Evolutionary conservation across 2,329 filamentous ascomycete species (phyloP), one percentile per base, ranked within the genome.

Genomic region (Xylaria arbuscula): DNA sequence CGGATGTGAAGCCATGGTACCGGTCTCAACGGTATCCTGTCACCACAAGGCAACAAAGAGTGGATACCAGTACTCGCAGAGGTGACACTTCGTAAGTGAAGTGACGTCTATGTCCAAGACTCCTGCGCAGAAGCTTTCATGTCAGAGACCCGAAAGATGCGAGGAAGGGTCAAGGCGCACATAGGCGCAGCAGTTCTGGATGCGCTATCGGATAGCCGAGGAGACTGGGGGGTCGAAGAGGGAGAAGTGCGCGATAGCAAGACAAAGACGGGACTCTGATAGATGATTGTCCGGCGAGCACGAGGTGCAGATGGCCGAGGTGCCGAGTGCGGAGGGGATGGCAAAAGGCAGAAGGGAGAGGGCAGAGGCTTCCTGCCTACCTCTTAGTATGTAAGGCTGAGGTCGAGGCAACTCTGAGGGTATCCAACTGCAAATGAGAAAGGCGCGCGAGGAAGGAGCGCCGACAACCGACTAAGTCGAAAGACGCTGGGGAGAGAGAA

Each of bases 1-100:
- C n/a, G 59, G 32, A 28, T 67, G 58, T 56, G 69, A 69, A 57
- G 64, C 69, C 69, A 71, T 71, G 55, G 34, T 57, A 63, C 48
- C 38, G 50, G 36, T 50, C 34, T 56, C 38, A 48, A 56, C 45
- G 8, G 58, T 57, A 55, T 48, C 42, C 45, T 56, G 48, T 66
- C 62, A 60, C 63, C 62, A 60, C 63, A 56, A 56, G 51, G 54
- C 58, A 38, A 64, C 66, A 71, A 71, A 58, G 63, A 58, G 56
- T 32, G 53, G 62, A 36, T 63, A 54, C 45, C 58, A 13, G 28
- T 28, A 28, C 28, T 28, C 28, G 66, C 36, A 40, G 40, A 66
- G 55, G 40, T 15, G 50, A 32, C 32, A 24, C 22, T 51, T 66
- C n/a, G 60, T 45, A 38, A 32, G 24, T 47, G 47, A 42, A 28